Base-by-base conservation (phyloP, 2,329 filamentous ascomycete species). In the Neonectria neomacrospora region DNA sequence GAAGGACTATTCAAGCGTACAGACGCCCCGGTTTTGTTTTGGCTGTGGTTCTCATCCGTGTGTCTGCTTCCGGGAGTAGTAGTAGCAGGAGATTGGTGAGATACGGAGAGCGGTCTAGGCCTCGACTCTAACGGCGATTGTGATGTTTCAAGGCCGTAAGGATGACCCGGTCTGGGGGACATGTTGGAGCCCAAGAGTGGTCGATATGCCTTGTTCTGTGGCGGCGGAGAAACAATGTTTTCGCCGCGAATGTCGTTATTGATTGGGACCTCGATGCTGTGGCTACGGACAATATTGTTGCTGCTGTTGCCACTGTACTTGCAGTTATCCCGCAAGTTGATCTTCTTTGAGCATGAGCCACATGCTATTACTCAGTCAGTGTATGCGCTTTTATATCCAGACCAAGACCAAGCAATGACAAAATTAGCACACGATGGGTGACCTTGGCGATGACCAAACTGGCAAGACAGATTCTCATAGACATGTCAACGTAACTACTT, bases 281-380 rank as follows among this genome's bases (percentile, higher is more conserved):
- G 68, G 32, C 54, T 20, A 4, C 56, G 52, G 0, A 48, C 44
- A 37, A 12, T 37, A 14, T 5, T 37, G 34, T 37, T 37, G 12
- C 56, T 32, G 9, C 51, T 54, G 14, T 53, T 58, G 9, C 47
- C 61, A 58, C 67, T 73, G 54, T 77, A 78, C 22, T 67, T 66
- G 54, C 76, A 78, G 3, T 61, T 73, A 20, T 73, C 69, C 5
- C 73, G 71, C 22, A 76, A 42, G 5, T 69, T 70, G 12, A 75
- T 59, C 30, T 73, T 76, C 37, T 72, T 73, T 6, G 66, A 72
- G 55, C 76, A 77, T 44, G 73, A 75, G 11, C 74, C 73, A 58
- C 76, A 78, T 1, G 71, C 76, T 78, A 53, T 45, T 32, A n/a
- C 28, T 3, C 1, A 7, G 11, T 61, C 22, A 67, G 60, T 18